Percentiles rank a stretch among this genome's conserved stretches.
Conservation (phyloP, 768 basidiomycete species). For the Podaxis sp. region DNA sequence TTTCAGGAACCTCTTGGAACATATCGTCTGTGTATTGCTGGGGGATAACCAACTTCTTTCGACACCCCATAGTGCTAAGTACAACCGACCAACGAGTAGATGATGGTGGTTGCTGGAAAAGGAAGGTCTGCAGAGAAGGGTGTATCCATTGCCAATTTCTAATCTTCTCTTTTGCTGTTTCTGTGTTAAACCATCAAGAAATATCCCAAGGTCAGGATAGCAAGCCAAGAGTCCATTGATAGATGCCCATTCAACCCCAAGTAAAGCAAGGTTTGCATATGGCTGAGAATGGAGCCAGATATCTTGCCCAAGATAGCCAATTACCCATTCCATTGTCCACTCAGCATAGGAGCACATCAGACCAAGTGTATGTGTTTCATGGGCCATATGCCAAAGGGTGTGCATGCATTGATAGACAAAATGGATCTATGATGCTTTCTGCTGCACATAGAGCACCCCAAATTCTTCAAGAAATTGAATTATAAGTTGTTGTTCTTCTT, state of each 20-base stretch:
- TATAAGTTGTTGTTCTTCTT: slow-evolving; percentile 23
- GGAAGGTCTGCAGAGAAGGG: too few species aligned
- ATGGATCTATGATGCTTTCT: slow-evolving; percentile 26
- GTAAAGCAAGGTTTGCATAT: slow-evolving; percentile 24
- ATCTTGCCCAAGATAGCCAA: slow-evolving; percentile 27
- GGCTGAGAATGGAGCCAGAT: slow-evolving; percentile 26
- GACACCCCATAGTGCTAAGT: too few species aligned
- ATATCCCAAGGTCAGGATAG: not conserved
- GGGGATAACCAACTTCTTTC: too few species aligned
- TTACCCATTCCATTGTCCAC: slow-evolving; percentile 33
- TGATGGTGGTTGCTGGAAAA: too few species aligned
- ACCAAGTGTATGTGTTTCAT: slow-evolving; percentile 23
- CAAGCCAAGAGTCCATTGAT: not conserved
- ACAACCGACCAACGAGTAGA: too few species aligned
- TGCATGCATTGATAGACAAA: slow-evolving; percentile 33
- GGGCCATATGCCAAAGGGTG: slow-evolving; percentile 25
- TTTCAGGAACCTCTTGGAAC: too few species aligned
- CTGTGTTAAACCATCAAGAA: not conserved
- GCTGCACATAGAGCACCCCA: slow-evolving; percentile 34
- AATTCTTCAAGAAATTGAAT: slow-evolving; percentile 31
- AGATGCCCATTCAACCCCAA: slow-evolving; percentile 17
- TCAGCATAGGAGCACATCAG: slow-evolving; percentile 19
- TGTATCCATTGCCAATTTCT: not conserved
- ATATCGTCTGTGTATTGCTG: too few species aligned
- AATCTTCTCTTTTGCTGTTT: not conserved